These are phyloP conservation scores for Sugiyamaella lignohabitans DNA, from an alignment of 805 yeast species.

Conservation along the genomic window DNA sequence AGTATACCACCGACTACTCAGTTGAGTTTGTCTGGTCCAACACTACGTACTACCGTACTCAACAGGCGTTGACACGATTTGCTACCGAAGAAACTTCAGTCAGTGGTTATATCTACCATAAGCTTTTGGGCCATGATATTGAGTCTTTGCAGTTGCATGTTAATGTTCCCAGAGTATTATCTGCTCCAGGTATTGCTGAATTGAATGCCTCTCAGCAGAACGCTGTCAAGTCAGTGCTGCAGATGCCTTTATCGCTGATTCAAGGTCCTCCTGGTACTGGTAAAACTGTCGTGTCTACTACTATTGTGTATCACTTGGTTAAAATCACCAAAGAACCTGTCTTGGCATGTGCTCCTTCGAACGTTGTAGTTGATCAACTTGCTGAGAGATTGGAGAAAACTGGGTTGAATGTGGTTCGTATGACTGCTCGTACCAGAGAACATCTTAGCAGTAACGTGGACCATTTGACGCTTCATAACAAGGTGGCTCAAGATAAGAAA, in stretches of 20 bases:
- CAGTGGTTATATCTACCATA: constrained; percentile 68
- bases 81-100: constrained; percentile 66
- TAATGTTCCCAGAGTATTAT: constrained; percentile 51
- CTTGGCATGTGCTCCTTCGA: constrained; percentile 91
- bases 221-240: constrained; percentile 66
- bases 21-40: constrained; percentile 91
- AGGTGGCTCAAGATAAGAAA: constrained; percentile 40
- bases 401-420: constrained; percentile 71
- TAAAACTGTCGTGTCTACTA: constrained; percentile 88
- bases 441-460: constrained; percentile 64
- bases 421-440: constrained; percentile 72
- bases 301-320: constrained; percentile 71
- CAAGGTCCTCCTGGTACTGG: constrained; percentile 99
- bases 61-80: constrained; percentile 61
- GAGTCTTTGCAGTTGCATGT: constrained; percentile 41
- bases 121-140: constrained; percentile 73
- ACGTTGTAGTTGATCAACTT: constrained; percentile 89
- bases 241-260: constrained; percentile 68
- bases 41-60: constrained; percentile 77
- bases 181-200: constrained; percentile 60
- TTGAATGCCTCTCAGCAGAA: constrained; percentile 72
- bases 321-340: constrained; percentile 56
- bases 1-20: constrained; percentile 59
- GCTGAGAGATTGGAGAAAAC: constrained; percentile 63
- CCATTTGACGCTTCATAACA: constrained; percentile 50